A percentile compares a stretch with the other conserved stretches of the same genome.
phyloP scores from a whole-genome alignment of 129 eudicot species.

The Kitagawia praeruptora region DNA sequence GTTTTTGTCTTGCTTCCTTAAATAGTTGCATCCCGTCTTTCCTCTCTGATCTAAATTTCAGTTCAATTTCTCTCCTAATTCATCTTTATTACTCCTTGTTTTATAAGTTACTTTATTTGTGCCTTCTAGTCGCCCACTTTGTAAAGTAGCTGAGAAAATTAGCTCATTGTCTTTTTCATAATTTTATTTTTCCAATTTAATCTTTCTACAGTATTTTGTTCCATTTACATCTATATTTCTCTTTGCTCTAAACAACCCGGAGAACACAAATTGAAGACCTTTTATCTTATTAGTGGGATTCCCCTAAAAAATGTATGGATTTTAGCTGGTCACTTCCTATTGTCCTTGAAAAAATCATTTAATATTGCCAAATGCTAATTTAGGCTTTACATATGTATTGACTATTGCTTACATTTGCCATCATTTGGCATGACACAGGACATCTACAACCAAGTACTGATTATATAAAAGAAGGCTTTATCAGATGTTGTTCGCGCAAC shows the following conservation, averaged over 20 bases:
- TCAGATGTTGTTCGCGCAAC: not conserved
- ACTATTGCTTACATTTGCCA: not conserved
- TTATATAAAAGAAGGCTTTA: constrained; percentile 2
- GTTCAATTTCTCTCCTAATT: not conserved
- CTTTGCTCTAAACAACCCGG: no score
- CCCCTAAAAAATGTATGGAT: not conserved
- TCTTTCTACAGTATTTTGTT: not conserved
- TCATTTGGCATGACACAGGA: constrained; percentile 5
- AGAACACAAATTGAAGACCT: not conserved
- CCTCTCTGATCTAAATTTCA: not conserved
- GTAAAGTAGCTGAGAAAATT: no score
- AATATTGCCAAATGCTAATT: not conserved
- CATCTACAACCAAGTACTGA: constrained; percentile 8
- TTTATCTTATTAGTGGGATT: not conserved
- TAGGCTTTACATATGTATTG: not conserved
- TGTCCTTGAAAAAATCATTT: not conserved
- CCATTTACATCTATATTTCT: not conserved
- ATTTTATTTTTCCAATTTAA: not conserved
- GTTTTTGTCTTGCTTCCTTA: not conserved
- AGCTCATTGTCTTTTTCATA: no score
- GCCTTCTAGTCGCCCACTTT: not conserved
- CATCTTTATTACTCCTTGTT: not conserved
- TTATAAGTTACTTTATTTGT: no score
- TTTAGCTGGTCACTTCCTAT: no score
- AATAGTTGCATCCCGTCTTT: not conserved